These are phyloP conservation scores for Athelia psychrophila DNA, from an alignment of 1,284 basidiomycete species.

Conservation along the genomic window DNA sequence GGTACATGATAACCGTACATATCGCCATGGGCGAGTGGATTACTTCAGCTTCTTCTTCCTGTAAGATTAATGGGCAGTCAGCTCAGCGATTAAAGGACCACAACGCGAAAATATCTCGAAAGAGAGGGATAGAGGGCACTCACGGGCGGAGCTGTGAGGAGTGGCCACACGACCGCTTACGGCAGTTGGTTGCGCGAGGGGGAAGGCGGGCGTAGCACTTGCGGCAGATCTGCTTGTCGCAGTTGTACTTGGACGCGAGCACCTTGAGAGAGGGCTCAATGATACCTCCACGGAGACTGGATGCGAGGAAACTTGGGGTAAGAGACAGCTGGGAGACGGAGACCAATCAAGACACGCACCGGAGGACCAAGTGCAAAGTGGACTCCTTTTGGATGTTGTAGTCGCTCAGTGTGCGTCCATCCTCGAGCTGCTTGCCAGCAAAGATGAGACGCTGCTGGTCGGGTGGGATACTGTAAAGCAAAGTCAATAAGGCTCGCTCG, in stretches of 20 bases:
- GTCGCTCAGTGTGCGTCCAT: constrained; percentile 91
- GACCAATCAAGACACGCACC: constrained; percentile 44
- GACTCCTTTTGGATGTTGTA: constrained; percentile 99
- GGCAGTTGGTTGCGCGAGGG: constrained; percentile 98
- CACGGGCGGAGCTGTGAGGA: constrained; percentile 94
- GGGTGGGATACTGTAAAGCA: constrained; percentile 69
- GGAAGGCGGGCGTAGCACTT: constrained; percentile 99
- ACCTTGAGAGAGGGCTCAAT: constrained; percentile 99
- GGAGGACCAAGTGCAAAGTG: constrained; percentile 95
- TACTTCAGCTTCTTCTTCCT: constrained; percentile 98
- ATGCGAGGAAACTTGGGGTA: constrained; percentile 3
- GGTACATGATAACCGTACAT: neutral
- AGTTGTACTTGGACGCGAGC: constrained; percentile 95
- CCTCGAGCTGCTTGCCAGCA: constrained; percentile 95
- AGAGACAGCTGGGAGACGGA: constrained; percentile 1
- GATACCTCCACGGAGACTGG: constrained; percentile 97
- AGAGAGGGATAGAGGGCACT: constrained; percentile 29
- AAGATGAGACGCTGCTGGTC: constrained; percentile 96
- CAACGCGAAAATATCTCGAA: neutral
- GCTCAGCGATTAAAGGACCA: constrained; percentile 4
- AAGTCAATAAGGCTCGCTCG: neutral
- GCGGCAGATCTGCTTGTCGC: constrained; percentile 98
- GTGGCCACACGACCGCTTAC: constrained; percentile 90
- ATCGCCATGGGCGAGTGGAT: constrained; percentile 26
- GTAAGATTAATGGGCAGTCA: constrained; percentile 11